Evolutionary conservation across 768 basidiomycete genomes (phyloP).

Genomic region (Chlorophyllum brunneum): DNA sequence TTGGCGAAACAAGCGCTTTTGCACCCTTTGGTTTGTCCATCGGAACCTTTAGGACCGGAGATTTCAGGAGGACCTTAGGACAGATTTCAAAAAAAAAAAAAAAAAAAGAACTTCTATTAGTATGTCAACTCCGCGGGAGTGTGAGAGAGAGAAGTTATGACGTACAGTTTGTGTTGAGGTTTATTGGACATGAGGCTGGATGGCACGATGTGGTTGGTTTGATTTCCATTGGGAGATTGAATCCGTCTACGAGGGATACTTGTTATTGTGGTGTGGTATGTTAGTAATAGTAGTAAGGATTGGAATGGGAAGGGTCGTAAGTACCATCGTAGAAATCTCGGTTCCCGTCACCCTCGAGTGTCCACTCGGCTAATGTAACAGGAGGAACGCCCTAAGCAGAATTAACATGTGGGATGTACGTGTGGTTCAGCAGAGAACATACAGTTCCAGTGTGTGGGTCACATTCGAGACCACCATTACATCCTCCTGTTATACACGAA

Average conservation of each 20-base stretch:
- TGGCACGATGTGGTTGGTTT: constrained; percentile 45
- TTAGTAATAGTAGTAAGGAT: neutral
- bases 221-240: constrained; percentile 54
- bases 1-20: constrained; percentile 45
- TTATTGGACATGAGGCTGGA: constrained; percentile 47
- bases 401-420: neutral
- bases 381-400: constrained; percentile 47
- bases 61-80: constrained; percentile 37
- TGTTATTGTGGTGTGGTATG: neutral
- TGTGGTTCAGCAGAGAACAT: constrained; percentile 13
- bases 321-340: constrained; percentile 57
- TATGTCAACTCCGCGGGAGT: neutral
- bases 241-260: constrained; percentile 61
- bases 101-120: too few species aligned
- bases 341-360: constrained; percentile 37
- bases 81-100: too few species aligned
- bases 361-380: constrained; percentile 65
- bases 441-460: constrained; percentile 42
- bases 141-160: neutral
- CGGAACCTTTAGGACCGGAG: constrained; percentile 43
- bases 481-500: constrained; percentile 55
- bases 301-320: constrained; percentile 6
- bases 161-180: constrained; percentile 50
- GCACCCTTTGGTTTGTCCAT: constrained; percentile 48
- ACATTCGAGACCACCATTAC: constrained; percentile 59